Conservation (phyloP, 2,329 filamentous ascomycete species). For the Ophiostoma triangulosporum region DNA sequence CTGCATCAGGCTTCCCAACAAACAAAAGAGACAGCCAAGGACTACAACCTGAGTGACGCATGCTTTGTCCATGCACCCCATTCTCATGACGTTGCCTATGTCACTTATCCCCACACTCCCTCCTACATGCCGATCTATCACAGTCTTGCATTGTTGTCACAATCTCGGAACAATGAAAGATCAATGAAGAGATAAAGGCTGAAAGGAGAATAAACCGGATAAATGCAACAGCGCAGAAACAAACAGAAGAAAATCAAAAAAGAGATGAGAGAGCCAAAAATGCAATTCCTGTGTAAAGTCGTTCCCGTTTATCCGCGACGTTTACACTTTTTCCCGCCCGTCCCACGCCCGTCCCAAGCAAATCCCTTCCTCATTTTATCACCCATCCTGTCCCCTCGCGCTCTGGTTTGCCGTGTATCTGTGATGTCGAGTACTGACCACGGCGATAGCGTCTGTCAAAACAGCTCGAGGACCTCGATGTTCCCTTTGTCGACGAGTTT, state of each 20-base stretch:
- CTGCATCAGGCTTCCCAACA: too few species aligned
- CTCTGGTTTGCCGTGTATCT: background rate
- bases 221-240: background rate
- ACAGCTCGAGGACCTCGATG: conserved; percentile 68
- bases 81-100: too few species aligned
- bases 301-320: background rate
- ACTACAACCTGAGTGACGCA: too few species aligned
- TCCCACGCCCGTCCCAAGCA: background rate
- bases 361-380: background rate
- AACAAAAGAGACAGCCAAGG: too few species aligned
- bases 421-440: conserved; percentile 9
- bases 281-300: background rate
- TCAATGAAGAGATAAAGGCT: background rate
- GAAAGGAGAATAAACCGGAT: background rate
- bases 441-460: conserved; percentile 56
- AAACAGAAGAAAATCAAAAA: background rate
- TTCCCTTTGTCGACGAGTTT: conserved; percentile 81
- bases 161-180: background rate
- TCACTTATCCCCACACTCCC: background rate
- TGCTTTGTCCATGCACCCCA: too few species aligned
- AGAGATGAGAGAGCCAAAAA: background rate
- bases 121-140: background rate
- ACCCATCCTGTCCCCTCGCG: background rate
- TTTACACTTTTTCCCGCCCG: background rate
- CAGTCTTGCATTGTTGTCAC: background rate